Base-by-base conservation (phyloP, 2,329 filamentous ascomycete genomes). In the Graphilbum sp. region DNA sequence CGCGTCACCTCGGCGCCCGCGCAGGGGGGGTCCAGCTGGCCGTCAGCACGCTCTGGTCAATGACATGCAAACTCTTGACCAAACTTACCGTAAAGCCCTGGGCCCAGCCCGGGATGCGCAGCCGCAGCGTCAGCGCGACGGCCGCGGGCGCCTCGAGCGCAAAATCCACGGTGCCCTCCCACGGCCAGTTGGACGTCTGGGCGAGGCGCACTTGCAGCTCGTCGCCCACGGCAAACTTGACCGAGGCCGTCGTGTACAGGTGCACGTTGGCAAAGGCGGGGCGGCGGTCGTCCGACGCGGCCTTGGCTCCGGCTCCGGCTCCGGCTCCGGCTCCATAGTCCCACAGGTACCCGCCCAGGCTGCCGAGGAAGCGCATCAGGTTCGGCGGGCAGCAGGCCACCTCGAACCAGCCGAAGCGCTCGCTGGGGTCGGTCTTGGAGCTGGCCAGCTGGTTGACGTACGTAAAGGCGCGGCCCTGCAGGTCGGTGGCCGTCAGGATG, bases 321-420 rank as follows among this genome's bases (percentile, higher is more conserved):
- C 27, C 29, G 13, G 16, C 20, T 6, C 49, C 42, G 27, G 13
- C 44, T 2, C 57, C 54, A 27, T 57, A 60, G 18, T 62, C 62
- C 66, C 69, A 73, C 0, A 72, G 48, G 44, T 73, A 73, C 0
- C 70, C 69, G 2, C 69, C 70, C 20, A 75, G 52, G 19, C 61
- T 67, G 0, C 67, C 72, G 35, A 74, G 62, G 2, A 73, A 52
- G 20, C 71, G 57, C 18, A 66, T 61, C 1, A 77, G 55, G 45
- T 75, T 76, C 0, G 72, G 72, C 3, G 72, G 72, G 47, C 72
- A 76, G 44, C 71, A 76, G 6, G 69, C 68, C 29, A 63, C 66
- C 36, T 64, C 64, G 38, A 75, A 76, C 72, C 72, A 77, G 18
- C 66, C 62, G 24, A 64, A 57, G 13, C 72, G 58, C 40, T 58